Conservation (phyloP, 2,329 filamentous ascomycete species). For the Claviceps digitariae region DNA sequence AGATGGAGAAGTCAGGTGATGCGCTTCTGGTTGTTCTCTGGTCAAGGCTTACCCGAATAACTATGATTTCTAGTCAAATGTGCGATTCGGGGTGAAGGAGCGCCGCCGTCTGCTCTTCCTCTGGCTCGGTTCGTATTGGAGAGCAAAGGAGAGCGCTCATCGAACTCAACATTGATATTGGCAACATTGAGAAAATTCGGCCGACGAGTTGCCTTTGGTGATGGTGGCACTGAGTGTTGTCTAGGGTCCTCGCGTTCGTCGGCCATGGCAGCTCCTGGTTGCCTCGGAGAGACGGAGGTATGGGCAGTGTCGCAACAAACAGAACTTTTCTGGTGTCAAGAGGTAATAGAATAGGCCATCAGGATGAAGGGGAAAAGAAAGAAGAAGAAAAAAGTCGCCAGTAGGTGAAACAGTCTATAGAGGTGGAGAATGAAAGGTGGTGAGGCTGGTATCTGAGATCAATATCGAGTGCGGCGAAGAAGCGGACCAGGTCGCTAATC, state of each 20-base stretch:
- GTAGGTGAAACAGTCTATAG: background rate
- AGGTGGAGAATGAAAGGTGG: background rate
- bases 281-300: background rate
- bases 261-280: slow-evolving; percentile 14
- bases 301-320: background rate
- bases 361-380: too few relatives aligned
- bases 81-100: slow-evolving; percentile 15
- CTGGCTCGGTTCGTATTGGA: slow-evolving; percentile 27
- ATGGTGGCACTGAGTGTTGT: slow-evolving; percentile 19
- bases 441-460: background rate
- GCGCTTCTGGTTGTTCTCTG: background rate
- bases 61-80: slow-evolving; percentile 28
- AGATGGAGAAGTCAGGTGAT: background rate
- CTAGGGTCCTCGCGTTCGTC: slow-evolving; percentile 16
- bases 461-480: background rate
- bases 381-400: background rate
- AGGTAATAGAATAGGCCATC: too few relatives aligned
- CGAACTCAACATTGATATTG: slow-evolving; percentile 18
- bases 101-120: slow-evolving; percentile 24
- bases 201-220: slow-evolving; percentile 19
- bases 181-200: slow-evolving; percentile 13
- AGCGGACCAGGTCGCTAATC: background rate
- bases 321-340: background rate
- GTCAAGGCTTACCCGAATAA: slow-evolving; percentile 23
- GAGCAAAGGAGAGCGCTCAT: slow-evolving; percentile 30